Percentiles rank a stretch among this genome's conserved stretches.
These are phyloP conservation scores for Diutina pseudorugosa DNA, from an alignment of 1,139 yeast genomes.

Conservation along the genomic window DNA sequence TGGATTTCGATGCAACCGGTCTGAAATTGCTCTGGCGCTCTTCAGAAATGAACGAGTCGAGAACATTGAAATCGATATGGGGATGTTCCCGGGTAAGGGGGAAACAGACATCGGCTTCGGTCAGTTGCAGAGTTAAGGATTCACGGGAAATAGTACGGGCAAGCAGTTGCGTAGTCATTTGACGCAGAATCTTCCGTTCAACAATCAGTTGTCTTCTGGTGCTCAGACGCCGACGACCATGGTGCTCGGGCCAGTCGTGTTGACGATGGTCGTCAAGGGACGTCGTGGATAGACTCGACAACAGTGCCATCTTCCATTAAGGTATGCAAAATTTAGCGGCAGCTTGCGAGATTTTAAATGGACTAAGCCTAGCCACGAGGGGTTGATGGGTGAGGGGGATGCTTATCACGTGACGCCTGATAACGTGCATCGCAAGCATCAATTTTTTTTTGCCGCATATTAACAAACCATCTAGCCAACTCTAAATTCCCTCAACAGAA, in stretches of 20 bases:
- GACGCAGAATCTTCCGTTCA: not conserved
- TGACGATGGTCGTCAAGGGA: not conserved
- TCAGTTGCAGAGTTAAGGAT: slow-evolving; percentile 12
- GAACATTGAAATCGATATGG: slow-evolving; percentile 13
- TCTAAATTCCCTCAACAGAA: slow-evolving; percentile 9
- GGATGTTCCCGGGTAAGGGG: slow-evolving; percentile 75
- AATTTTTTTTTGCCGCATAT: not conserved
- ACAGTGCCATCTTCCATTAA: not conserved
- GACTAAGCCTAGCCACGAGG: not conserved
- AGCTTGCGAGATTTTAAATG: not conserved
- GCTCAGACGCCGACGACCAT: not conserved
- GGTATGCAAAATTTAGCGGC: not conserved
- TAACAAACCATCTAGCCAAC: not conserved
- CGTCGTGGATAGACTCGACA: not conserved
- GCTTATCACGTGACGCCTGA: not conserved
- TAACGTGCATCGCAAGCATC: not conserved
- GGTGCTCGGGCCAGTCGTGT: not conserved
- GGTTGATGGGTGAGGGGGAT: not conserved
- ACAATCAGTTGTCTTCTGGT: not conserved
- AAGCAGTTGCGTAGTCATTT: not conserved
- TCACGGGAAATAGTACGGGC: not conserved
- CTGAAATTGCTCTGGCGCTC: not conserved
- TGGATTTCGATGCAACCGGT: not conserved
- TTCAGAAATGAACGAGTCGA: not conserved
- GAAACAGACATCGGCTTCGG: slow-evolving; percentile 96